A percentile compares a stretch with the other conserved stretches of the same genome.
phyloP scores from a whole-genome alignment of 768 basidiomycete genomes.

The Asterophora lycoperdoides region DNA sequence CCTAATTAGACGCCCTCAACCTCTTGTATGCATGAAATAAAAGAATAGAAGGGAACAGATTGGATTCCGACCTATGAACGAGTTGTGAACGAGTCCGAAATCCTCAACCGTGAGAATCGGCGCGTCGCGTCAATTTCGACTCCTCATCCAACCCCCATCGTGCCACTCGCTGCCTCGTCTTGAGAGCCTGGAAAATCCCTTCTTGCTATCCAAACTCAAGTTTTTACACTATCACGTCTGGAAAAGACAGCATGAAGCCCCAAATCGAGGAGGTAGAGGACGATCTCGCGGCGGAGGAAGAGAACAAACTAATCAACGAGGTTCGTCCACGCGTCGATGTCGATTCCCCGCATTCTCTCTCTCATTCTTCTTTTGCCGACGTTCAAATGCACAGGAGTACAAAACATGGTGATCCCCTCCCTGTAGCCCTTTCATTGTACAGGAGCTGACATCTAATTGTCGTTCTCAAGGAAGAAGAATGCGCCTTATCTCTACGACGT shows the following conservation, averaged over 20 bases:
- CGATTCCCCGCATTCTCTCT: background rate
- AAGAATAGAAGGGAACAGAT: no score
- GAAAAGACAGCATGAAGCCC: slow-evolving; percentile 36
- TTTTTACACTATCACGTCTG: background rate
- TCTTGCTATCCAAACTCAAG: background rate
- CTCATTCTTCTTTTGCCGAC: background rate
- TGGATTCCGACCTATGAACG: no score
- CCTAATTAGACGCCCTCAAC: slow-evolving; percentile 12
- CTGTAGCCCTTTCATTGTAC: slow-evolving; percentile 2
- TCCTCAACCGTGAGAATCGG: slow-evolving; percentile 37
- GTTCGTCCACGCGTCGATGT: slow-evolving; percentile 37
- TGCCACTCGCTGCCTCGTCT: background rate
- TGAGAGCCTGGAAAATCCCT: background rate
- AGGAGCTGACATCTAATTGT: slow-evolving; percentile 3
- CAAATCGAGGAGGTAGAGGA: slow-evolving; percentile 72
- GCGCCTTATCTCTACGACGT: slow-evolving; percentile 97
- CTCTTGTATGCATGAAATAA: background rate
- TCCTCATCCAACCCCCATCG: slow-evolving; percentile 1
- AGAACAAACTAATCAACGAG: slow-evolving; percentile 87
- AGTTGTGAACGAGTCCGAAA: no score
- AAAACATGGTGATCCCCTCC: slow-evolving; percentile 64
- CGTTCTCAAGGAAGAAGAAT: slow-evolving; percentile 78
- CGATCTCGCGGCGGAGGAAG: slow-evolving; percentile 78
- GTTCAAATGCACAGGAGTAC: slow-evolving; percentile 55
- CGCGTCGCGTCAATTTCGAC: slow-evolving; percentile 34